phyloP scores from a whole-genome alignment of 2,329 filamentous ascomycete genomes.

The Ceratocystis smalleyi region DNA sequence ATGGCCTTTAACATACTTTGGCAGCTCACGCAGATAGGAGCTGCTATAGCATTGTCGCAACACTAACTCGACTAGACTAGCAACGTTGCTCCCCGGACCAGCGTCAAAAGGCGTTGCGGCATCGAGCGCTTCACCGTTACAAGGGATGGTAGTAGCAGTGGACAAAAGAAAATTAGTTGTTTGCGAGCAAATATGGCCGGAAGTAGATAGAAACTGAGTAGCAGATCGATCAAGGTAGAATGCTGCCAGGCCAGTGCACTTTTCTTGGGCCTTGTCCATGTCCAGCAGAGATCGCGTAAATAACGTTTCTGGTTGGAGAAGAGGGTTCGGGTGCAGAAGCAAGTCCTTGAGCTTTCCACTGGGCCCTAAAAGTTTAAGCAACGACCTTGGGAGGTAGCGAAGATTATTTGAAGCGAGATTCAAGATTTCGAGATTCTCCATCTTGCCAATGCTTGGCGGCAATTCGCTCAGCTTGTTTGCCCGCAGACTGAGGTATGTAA shows the following conservation, averaged over 20 bases:
- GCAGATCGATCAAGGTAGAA: constrained; percentile 15
- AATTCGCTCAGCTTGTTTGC: constrained; percentile 47
- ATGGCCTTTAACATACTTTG: constrained; percentile 29
- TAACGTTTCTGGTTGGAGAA: constrained; percentile 29
- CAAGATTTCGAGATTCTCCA: constrained; percentile 44
- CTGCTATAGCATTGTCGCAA: constrained; percentile 33
- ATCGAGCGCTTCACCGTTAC: constrained; percentile 11
- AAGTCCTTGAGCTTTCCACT: constrained; percentile 35
- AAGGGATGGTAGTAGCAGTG: constrained; percentile 5
- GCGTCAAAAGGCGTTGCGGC: constrained; percentile 12
- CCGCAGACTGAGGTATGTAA: constrained; percentile 51
- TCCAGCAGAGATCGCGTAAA: constrained; percentile 14
- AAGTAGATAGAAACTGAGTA: constrained; percentile 12
- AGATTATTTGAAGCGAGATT: constrained; percentile 52
- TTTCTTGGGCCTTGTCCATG: constrained; percentile 10
- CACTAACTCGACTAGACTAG: constrained; percentile 37
- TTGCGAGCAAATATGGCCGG: constrained; percentile 7
- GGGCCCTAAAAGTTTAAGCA: constrained; percentile 39
- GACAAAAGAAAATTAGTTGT: constrained; percentile 3
- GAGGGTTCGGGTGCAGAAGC: constrained; percentile 48
- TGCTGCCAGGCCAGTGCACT: constrained; percentile 14
- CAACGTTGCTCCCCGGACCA: constrained; percentile 23
- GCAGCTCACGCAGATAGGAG: constrained; percentile 29
- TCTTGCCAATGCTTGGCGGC: constrained; percentile 41
- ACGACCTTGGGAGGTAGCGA: constrained; percentile 44